Evolutionary conservation across 1,284 basidiomycete species (phyloP), one percentile per base, ranked within the genome.

Genomic region (Malassezia obtusa): DNA sequence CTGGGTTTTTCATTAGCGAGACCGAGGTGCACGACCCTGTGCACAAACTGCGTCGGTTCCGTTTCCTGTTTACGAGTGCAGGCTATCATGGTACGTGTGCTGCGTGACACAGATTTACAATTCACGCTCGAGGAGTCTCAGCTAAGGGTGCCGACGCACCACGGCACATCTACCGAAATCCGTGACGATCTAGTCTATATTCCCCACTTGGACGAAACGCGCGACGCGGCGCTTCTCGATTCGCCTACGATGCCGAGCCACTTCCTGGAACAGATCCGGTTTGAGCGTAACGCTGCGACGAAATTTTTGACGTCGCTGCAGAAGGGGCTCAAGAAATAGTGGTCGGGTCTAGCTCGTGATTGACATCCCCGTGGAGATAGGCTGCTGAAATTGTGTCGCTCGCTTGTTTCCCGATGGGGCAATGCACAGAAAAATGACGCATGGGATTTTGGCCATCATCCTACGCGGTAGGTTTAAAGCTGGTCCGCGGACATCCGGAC

Each of bases 181-280:
- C 60, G 70, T 1, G 52, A 66, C 14, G 68, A 73, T 22, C 61
- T 73, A 21, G 59, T 71, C 17, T 73, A 68, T 45, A 57, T 63
- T 17, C 68, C 70, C 28, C 59, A 65, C 47, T 33, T 73, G 24
- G 65, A 73, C 54, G 59, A 67, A 1, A 59, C 64, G 31, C 56
- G 63, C 31, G 63, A 65, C 36, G 49, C 62, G 10, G 63, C 58
- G 11, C 51, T 64, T 26, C 40, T 64, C 14, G 30, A 21, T 12
- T 50, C 46, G 7, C 45, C 40, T 7, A 45, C 41, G 19, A 41
- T 64, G 37, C 63, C 63, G 0, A 32, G 40, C 21, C 58, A 59
- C 51, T 52, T 64, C 17, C 24, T 46, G n/a, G 53, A 61, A 9
- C 53, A 54, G 17, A 51, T 64, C 15, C 50, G 60, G 5, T 64